Evolutionary conservation across 2,329 filamentous ascomycete species (phyloP).

Genomic region (Fusarium sp.): DNA sequence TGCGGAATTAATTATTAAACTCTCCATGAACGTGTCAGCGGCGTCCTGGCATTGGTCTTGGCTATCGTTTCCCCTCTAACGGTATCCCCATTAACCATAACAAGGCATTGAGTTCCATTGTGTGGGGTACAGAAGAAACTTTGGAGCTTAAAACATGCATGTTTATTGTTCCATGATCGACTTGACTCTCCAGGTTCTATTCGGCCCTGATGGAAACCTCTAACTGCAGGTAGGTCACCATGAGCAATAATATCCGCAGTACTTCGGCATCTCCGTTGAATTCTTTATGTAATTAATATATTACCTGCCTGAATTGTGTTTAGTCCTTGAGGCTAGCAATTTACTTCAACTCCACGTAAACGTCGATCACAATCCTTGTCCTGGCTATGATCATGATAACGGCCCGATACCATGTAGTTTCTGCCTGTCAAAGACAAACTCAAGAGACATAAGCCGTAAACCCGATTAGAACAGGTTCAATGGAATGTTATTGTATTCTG

Average conservation of each 20-base stretch:
- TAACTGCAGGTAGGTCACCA: background rate
- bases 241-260: background rate
- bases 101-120: background rate
- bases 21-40: slow-evolving; percentile 37
- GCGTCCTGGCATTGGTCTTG: slow-evolving; percentile 29
- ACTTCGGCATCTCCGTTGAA: slow-evolving; percentile 2
- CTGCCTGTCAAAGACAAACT: background rate
- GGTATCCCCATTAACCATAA: background rate
- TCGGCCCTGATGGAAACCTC: background rate
- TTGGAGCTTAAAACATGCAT: background rate
- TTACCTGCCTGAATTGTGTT: slow-evolving; percentile 19
- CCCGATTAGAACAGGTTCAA: background rate
- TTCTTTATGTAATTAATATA: slow-evolving; percentile 2
- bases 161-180: background rate
- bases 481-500: background rate
- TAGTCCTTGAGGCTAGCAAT: background rate
- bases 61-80: slow-evolving; percentile 2
- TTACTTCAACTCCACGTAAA: slow-evolving; percentile 1
- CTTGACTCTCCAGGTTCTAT: background rate
- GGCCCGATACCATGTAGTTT: background rate
- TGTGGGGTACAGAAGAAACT: background rate
- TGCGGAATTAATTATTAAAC: slow-evolving; percentile 19
- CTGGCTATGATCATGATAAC: slow-evolving; percentile 24
- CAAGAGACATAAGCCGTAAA: background rate
- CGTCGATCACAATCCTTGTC: slow-evolving; percentile 17